Conservation (phyloP, 805 yeast genomes). For the Cyberlindnera lachancei region DNA sequence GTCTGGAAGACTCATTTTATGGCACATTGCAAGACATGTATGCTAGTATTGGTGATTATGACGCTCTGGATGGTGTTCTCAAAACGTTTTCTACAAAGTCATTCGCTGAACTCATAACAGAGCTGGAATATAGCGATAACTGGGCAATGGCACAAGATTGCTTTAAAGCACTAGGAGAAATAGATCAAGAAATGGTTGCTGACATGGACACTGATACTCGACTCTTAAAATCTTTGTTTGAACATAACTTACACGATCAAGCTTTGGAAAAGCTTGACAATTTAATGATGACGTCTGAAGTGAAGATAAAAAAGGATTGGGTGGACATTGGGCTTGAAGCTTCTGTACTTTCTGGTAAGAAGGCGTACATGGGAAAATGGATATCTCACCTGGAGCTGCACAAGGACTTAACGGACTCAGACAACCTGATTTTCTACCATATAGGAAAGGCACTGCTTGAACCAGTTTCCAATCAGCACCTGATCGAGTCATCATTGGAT, state of each 20-base stretch:
- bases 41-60: slow-evolving; percentile 81
- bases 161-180: slow-evolving; percentile 54
- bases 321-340: slow-evolving; percentile 67
- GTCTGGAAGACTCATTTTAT: slow-evolving; percentile 30
- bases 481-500: slow-evolving; percentile 34
- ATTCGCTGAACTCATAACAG: slow-evolving; percentile 67
- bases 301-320: slow-evolving; percentile 36
- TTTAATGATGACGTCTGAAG: slow-evolving; percentile 3
- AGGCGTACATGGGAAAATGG: slow-evolving; percentile 51
- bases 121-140: slow-evolving; percentile 76
- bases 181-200: slow-evolving; percentile 24
- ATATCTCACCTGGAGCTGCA: slow-evolving; percentile 39
- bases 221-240: slow-evolving; percentile 61
- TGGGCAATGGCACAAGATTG: slow-evolving; percentile 88
- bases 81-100: slow-evolving; percentile 63
- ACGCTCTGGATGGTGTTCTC: slow-evolving; percentile 81
- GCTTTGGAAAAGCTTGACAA: slow-evolving; percentile 16
- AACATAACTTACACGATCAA: slow-evolving; percentile 69
- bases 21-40: slow-evolving; percentile 69
- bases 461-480: slow-evolving; percentile 25
- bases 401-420: slow-evolving; percentile 38
- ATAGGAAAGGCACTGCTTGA: slow-evolving; percentile 56
- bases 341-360: slow-evolving; percentile 57
- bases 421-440: slow-evolving; percentile 49
- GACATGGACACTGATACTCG: slow-evolving; percentile 38